Evolutionary conservation across 179 eudicot genomes (phyloP), one percentile per base, ranked within the genome.

Genomic region (Heliamphora pulchella): DNA sequence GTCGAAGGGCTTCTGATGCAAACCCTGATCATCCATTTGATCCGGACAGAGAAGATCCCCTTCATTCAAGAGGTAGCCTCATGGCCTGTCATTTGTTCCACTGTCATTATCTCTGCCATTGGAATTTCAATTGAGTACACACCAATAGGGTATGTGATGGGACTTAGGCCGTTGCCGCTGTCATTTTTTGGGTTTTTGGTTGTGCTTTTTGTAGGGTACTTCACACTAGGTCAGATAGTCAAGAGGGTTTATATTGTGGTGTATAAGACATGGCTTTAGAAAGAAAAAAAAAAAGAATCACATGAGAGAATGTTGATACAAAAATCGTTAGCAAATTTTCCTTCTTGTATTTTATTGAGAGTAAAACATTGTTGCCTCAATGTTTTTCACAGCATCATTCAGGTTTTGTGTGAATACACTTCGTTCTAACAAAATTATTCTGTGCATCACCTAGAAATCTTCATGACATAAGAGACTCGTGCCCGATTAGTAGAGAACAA

Each of bases 1-100:
- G 79, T 88, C 3, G 89, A 88, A 84, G 91, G 91, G 70, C 82
- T 89, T 15, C 86, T 89, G 53, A 84, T 89, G 91, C 91, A 89
- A 63, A 85, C 88, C 14, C 77, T 87, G 51, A 85, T 85, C 4
- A 85, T 87, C 79, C 89, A 87, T 80, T 81, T 88, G 86, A 88
- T 88, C 74, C 69, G 90, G 76, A 88, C 89, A 7, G 84, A 88
- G 82, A 86, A 85, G 78, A 80, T 86, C 67, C 90, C 90, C 17
- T 84, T 85, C 61, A 80, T 87, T 76, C 88, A 88, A 79, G 89
- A 85, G 54, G 83, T 87, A 31, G 91, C 88, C 14, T 89, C 89
- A n/a, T 82, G 88, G 89, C 89, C 87, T 46, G 87, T 89, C 76
- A 79, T 87, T 55, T 75, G 86, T 71, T 82, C 88, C 41, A 86